Evolutionary conservation across 495 filamentous ascomycete species (phyloP), one percentile per base, ranked within the genome.

Genomic region (Cercophora scortea): DNA sequence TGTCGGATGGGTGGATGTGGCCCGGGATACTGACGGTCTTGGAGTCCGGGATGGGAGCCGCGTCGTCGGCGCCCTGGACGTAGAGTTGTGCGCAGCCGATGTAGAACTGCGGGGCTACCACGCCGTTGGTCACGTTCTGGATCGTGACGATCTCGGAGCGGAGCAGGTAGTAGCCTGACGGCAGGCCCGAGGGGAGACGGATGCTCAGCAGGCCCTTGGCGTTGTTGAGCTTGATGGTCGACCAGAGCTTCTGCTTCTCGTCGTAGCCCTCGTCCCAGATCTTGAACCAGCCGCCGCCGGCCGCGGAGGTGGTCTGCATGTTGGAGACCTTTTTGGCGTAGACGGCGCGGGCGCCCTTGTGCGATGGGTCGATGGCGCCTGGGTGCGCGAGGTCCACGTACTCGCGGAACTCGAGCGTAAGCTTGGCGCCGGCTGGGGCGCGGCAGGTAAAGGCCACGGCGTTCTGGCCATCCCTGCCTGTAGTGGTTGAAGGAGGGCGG

Each of bases 231-330:
- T 79, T 79, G 54, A 86, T 75, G 1, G 84, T 85, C 56, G 88
- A 88, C 81, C 85, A 89, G 51, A 78, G 68, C 3, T 71, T 70
- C 45, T 58, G 60, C 3, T 47, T 38, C 13, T 44, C 53, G 59
- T 84, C 76, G 60, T 85, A 87, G 45, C 83, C 85, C 34, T 82
- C 76, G 42, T 85, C 72, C 69, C 69, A 87, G 63, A 92, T 82
- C 73, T 90, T 90, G 74, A 92, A 87, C 88, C 88, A 92, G 17
- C 88, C 87, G 51, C 66, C 65, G 5, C 87, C 86, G 32, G 71
- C 62, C 32, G 74, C 52, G 44, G 68, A 50, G 11, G 69, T 69
- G 15, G 64, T 65, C 3, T 72, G 61, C 39, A 70, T 64, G 48
- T 79, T 63, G 45, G 63, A 62, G 5, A 86, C 75, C 33, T 75